Percentiles rank a stretch among this genome's conserved stretches.
Conservation (phyloP, 2,329 filamentous ascomycete genomes). For the Grosmannia penicillata region DNA sequence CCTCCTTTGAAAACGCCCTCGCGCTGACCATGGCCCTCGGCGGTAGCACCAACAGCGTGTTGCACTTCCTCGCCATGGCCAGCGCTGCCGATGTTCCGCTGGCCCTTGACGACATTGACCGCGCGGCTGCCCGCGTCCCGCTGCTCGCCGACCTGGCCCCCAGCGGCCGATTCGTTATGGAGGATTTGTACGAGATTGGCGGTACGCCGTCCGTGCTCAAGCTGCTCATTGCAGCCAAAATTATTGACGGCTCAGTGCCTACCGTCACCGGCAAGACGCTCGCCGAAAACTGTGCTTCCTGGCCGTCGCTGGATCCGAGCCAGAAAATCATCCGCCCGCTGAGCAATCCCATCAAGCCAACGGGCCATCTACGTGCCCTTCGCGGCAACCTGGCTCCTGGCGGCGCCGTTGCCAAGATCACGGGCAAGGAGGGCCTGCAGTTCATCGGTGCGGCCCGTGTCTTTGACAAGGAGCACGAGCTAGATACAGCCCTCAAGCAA, state of each 20-base stretch:
- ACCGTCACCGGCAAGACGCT: slow-evolving; percentile 79
- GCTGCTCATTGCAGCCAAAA: slow-evolving; percentile 58
- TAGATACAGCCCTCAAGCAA: slow-evolving; percentile 56
- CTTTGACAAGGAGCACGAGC: slow-evolving; percentile 72
- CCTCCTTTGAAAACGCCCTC: slow-evolving; percentile 74
- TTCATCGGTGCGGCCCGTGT: slow-evolving; percentile 73
- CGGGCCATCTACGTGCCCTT: slow-evolving; percentile 79
- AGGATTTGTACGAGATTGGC: slow-evolving; percentile 73
- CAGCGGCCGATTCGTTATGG: slow-evolving; percentile 68
- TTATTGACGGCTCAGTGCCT: slow-evolving; percentile 63
- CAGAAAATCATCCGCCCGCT: slow-evolving; percentile 76
- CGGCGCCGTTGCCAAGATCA: slow-evolving; percentile 90
- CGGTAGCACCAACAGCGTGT: slow-evolving; percentile 75
- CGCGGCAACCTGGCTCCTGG: slow-evolving; percentile 77
- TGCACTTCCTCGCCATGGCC: slow-evolving; percentile 85
- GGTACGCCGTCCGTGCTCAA: slow-evolving; percentile 80
- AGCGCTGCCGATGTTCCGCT: slow-evolving; percentile 66
- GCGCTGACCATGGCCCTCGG: slow-evolving; percentile 88
- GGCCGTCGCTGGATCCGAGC: slow-evolving; percentile 60
- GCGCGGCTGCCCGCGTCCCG: slow-evolving; percentile 67
- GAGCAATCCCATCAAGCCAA: slow-evolving; percentile 57
- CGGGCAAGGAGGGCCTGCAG: slow-evolving; percentile 75
- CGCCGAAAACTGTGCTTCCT: slow-evolving; percentile 63
- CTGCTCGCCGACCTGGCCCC: slow-evolving; percentile 79
- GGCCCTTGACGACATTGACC: slow-evolving; percentile 68